Percentiles rank a stretch among this genome's conserved stretches.
Conservation (phyloP, 2,329 filamentous ascomycete species). For the Aspergillus japonicus region DNA sequence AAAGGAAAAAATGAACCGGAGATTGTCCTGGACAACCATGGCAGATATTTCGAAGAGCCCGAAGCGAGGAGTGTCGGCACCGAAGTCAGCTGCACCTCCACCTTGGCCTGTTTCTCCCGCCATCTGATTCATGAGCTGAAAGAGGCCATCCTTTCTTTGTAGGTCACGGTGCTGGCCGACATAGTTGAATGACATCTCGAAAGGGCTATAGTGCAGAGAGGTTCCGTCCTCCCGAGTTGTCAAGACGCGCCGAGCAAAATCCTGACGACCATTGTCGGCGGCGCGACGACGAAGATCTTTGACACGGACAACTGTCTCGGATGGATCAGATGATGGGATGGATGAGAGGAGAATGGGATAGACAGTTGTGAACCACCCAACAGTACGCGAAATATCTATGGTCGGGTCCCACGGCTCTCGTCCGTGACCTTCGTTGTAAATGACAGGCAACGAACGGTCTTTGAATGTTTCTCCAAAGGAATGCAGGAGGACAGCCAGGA, state of each 20-base stretch:
- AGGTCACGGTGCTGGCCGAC: constrained; percentile 44
- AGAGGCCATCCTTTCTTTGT: constrained; percentile 46
- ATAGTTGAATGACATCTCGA: constrained; percentile 47
- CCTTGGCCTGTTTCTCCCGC: constrained; percentile 48
- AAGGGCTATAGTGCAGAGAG: constrained; percentile 41
- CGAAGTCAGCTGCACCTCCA: constrained; percentile 48
- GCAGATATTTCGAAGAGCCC: constrained; percentile 55
- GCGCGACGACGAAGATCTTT: constrained; percentile 41
- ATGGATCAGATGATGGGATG: constrained; percentile 25
- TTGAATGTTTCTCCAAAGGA: constrained; percentile 47
- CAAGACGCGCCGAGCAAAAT: constrained; percentile 37
- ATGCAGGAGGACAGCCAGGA: constrained; percentile 40
- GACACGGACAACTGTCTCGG: constrained; percentile 36
- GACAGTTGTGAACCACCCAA: constrained; percentile 54
- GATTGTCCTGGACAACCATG: constrained; percentile 46
- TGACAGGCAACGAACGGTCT: constrained; percentile 40
- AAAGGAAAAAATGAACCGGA: constrained; percentile 53
- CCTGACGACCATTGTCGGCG: constrained; percentile 39
- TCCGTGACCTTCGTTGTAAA: constrained; percentile 52
- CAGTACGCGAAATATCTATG: constrained; percentile 50
- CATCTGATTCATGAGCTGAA: constrained; percentile 46
- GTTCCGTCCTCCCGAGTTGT: constrained; percentile 29
- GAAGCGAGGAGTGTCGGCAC: constrained; percentile 46
- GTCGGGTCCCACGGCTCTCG: constrained; percentile 47
- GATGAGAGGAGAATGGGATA: constrained; percentile 43